phyloP scores from a whole-genome alignment of 352 stramenopile genomes.

The Globisporangium irregulare region DNA sequence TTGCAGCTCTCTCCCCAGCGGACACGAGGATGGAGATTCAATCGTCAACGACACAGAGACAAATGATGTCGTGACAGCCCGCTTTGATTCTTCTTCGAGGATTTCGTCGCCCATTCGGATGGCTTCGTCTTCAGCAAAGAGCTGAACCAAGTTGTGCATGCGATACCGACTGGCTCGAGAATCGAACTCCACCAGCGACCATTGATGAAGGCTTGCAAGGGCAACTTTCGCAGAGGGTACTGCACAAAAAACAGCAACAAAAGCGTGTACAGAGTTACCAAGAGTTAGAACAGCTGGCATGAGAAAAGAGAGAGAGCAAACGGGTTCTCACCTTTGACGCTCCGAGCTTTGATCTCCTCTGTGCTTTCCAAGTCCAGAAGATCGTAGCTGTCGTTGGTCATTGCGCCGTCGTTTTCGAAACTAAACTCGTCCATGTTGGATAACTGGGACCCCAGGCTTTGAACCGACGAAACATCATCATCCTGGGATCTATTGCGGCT shows the following conservation, averaged over 20 bases:
- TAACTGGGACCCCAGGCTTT: conserved; percentile 64
- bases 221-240: conserved; percentile 50
- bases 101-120: conserved; percentile 47
- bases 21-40: conserved; percentile 28
- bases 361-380: conserved; percentile 68
- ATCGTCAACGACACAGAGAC: conserved; percentile 21
- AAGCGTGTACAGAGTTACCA: not conserved
- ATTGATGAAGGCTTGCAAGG: conserved; percentile 66
- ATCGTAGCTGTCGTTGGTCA: conserved; percentile 78
- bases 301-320: not conserved
- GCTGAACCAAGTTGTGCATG: conserved; percentile 82
- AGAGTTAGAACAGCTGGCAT: not conserved
- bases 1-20: conserved; percentile 58
- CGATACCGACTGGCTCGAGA: conserved; percentile 66
- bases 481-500: conserved; percentile 26
- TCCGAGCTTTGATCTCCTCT: conserved; percentile 60
- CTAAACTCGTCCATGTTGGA: conserved; percentile 66
- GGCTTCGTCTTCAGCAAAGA: conserved; percentile 82
- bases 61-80: conserved; percentile 32
- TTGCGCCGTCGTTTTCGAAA: conserved; percentile 76
- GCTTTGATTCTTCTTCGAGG: conserved; percentile 25
- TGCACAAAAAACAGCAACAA: conserved; percentile 8
- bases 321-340: conserved; percentile 26
- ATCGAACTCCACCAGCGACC: conserved; percentile 81
- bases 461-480: conserved; percentile 50